Evolutionary conservation across 495 filamentous ascomycete genomes (phyloP), one percentile per base, ranked within the genome.

Genomic region (Penicillium lagena): DNA sequence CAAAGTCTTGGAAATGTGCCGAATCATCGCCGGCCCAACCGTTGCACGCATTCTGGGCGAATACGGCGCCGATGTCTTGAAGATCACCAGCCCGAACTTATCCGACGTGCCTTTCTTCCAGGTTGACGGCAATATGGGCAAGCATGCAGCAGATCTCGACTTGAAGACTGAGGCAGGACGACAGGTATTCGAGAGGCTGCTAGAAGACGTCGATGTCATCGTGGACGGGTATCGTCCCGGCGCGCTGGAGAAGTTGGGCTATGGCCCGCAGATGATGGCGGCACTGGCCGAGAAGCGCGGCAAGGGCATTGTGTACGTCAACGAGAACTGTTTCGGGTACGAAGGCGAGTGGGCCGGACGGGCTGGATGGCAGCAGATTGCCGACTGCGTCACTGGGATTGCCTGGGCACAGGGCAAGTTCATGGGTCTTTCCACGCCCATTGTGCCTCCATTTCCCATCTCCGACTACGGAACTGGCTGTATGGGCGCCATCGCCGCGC

Each of bases 401-500:
- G 84, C 85, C 7, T 88, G 83, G 83, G 79, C 78, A 4, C 86
- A 89, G 60, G 85, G 85, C 9, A 46, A 75, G 36, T 83, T 81
- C 62, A 88, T 90, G 83, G 82, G 83, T 9, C 64, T 79, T 9
- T 54, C 74, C 9, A 79, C 81, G 49, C 85, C 86, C 4, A 77
- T 88, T n/a, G 78, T 89, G 1, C 86, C 86, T 38, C 85, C 85
- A 0, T 89, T 89, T 62, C 87, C 86, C 15, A 89, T 87, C 69
- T 86, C 81, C 32, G 86, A 89, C 64, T 89, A 91, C 60, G 81
- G 85, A 28, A 87, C 86, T 2, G 86, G 75, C 22, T 78, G 77
- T 49, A 77, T 85, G 64, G 83, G 82, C 14, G 75, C 76, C 27
- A 74, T 83, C 47, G 79, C 80, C 27, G 83, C 81, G 5, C 66